A percentile compares a stretch with the other conserved stretches of the same genome.
phyloP scores from a whole-genome alignment of 108 stramenopile species.

The Tribonema minus region DNA sequence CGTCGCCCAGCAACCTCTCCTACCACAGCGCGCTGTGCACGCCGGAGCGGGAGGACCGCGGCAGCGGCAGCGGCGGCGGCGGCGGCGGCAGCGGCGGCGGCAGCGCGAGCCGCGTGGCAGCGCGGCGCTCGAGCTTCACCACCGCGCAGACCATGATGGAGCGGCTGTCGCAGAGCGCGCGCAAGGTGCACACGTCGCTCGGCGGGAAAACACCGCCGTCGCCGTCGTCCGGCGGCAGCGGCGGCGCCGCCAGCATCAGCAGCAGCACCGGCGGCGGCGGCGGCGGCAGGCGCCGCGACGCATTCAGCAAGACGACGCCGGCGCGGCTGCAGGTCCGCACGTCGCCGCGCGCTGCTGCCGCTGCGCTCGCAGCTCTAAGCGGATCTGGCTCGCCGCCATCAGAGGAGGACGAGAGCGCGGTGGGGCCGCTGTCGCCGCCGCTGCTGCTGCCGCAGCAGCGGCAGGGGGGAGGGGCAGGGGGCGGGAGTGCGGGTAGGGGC shows the following conservation, averaged over 20 bases:
- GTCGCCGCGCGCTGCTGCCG: no score
- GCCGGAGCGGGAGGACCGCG: neutral
- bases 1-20: neutral
- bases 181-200: neutral
- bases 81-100: neutral
- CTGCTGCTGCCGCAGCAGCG: no score
- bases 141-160: neutral
- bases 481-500: neutral
- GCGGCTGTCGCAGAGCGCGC: no score
- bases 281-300: no score
- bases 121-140: neutral
- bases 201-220: neutral
- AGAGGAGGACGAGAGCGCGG: no score
- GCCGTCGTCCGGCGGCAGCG: neutral
- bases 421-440: no score
- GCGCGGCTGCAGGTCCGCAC: no score
- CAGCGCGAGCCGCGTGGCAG: neutral
- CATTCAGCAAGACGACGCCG: no score
- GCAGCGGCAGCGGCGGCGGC: neutral
- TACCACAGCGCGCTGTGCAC: neutral
- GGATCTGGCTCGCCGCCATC: no score
- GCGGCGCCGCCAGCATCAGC: neutral
- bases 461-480: neutral
- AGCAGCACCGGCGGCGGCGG: neutral
- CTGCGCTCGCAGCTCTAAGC: no score